Evolutionary conservation across 306 rosid genomes (phyloP), one percentile per base, ranked within the genome.

Genomic region (Begonia fuchsioides): DNA sequence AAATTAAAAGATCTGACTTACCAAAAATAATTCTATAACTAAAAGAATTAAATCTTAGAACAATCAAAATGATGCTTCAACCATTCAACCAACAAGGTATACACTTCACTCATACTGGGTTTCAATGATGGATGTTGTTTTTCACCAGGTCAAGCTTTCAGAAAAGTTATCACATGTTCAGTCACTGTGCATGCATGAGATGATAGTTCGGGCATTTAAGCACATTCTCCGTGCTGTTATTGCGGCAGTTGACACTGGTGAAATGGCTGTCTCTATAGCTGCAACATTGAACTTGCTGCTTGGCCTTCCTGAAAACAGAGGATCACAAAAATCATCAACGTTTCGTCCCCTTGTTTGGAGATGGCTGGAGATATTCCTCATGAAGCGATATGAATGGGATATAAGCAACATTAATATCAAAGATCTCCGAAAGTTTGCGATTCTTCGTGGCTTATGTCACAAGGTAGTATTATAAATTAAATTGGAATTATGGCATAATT

Each of bases 161-260:
- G 97, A 79, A 65, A 90, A 90, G 66, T 74, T 90, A 44, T 79
- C 96, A 3, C 98, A 90, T 48, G 95, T 90, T 55, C 98, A 90
- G 60, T 81, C 98, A 56, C 98, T 90, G 50, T 85, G 95, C 63
- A 75, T 90, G 60, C 98, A 90, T 71, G 98, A 90, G 64, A 90
- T 90, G 98, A 79, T 85, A 62, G 93, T 82, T 60, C 82, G 98
- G 63, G 98, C 98, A 51, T 85, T 81, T 66, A 90, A 90, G 83
- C 98, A 90, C 74, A 73, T 90, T 61, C 67, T 90, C 61, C 90
- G 75, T 69, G 98, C 95, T 54, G 86, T 85, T 52, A 77, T 90
- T 53, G 73, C 98, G 55, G 77, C 92, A 17, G 79, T 75, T 75
- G 72, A 64, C 57, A 74, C 69, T 51, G 82, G 77, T 32, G 81